Conservation (phyloP, 257 asterid species). For the Solanum sejunctum region DNA sequence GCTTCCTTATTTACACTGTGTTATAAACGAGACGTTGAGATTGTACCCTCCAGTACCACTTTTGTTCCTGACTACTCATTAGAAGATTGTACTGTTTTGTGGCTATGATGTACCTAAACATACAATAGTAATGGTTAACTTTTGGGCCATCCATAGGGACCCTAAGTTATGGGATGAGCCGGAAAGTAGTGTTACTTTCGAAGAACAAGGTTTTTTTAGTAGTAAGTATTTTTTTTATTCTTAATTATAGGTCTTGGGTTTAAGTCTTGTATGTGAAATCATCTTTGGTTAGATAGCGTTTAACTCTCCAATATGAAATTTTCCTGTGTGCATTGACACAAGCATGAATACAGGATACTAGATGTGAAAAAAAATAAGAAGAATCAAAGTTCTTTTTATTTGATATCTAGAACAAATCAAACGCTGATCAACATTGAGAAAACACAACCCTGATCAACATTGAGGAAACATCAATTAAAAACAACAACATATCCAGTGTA, state of each 20-base stretch:
- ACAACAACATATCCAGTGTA: too few relatives aligned
- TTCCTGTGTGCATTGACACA: too few relatives aligned
- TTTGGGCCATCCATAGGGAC: constrained; percentile 48
- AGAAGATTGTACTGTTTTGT: constrained; percentile 14
- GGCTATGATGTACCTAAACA: constrained; percentile 31
- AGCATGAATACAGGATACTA: too few relatives aligned
- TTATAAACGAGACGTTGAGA: constrained; percentile 45
- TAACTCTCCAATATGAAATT: neutral
- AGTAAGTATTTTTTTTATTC: too few relatives aligned
- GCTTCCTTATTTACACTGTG: constrained; percentile 37
- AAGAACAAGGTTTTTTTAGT: too few relatives aligned
- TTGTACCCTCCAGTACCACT: constrained; percentile 35
- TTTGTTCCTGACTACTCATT: constrained; percentile 34
- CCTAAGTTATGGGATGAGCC: constrained; percentile 44
- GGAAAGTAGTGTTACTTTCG: neutral
- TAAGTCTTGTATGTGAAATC: too few relatives aligned
- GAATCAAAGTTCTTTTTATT: too few relatives aligned
- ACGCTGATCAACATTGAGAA: neutral
- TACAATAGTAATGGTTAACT: constrained; percentile 29
- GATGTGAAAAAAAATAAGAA: too few relatives aligned
- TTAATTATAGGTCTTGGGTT: too few relatives aligned
- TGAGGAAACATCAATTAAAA: too few relatives aligned
- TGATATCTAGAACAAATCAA: too few relatives aligned
- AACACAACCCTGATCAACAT: too few relatives aligned
- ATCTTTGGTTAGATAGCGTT: neutral